Evolutionary conservation across 352 stramenopile species (phyloP), one percentile per base, ranked within the genome.

Genomic region (Phytophthora hibernalis): DNA sequence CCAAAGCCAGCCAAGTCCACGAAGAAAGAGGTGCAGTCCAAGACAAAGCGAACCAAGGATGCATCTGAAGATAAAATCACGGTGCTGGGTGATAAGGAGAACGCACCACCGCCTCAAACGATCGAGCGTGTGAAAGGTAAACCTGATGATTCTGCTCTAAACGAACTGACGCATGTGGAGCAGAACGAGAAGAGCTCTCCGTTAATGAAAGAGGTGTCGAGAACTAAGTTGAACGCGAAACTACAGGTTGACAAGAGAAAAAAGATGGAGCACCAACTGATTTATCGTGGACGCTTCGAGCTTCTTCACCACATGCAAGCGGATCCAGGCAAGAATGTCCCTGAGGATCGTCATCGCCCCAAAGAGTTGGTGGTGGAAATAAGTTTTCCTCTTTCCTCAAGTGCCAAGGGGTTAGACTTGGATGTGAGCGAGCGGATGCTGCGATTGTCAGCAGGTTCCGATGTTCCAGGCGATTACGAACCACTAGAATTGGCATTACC

Each of bases 251-350:
- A 26, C 20, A 61, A 54, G 8, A 15, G 45, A 20, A 64, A 62
- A 57, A 74, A 66, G 53, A 84, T 95, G 54, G 68, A 77, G 54
- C 81, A 81, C 24, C 76, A 85, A 50, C 54, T 95, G 16, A 78
- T 90, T 33, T 82, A 95, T 30, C 74, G 85, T 20, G 87, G 85
- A 1, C 73, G 76, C 4, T 93, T 91, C 33, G 85, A 95, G 65
- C 73, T 91, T 50, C 62, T 86, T 57, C 73, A 93, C 55, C 83
- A 95, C 54, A 87, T 92, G 79, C 76, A 92, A 70, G 72, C 72
- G n/a, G 71, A 79, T 40, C 62, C 65, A 10, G 61, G 55, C 35
- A 77, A 82, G n/a, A 45, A 71, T 0, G 56, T 76, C 11, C 72
- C 69, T 12, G 57, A 60, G 12, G 74, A 83, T 40, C 63, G 60